Evolutionary conservation across 768 basidiomycete species (phyloP), one percentile per base, ranked within the genome.

Genomic region (Tremella mesenterica): DNA sequence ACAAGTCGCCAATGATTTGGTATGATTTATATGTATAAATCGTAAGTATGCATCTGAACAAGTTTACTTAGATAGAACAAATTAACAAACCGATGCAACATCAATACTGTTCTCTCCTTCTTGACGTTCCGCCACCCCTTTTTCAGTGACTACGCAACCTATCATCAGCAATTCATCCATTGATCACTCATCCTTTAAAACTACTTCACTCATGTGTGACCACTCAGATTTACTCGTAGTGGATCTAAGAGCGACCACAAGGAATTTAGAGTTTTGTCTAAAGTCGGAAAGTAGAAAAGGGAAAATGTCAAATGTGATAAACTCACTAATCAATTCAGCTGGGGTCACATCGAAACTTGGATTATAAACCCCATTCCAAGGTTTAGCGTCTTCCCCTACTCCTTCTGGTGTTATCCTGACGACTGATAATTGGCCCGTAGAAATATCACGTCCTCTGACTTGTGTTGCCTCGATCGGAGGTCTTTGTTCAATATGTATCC

Each of bases 341-440:
- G 92, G 91, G 0, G 93, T 96, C 14, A 97, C 90, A 69, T 97
- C 93, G 73, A 96, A 97, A 58, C 87, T 88, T 1, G 93, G 91
- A 72, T 95, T 97, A 72, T 91, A 93, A 1, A 73, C 73, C 28
- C 59, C 56, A 50, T 72, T 68, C 73, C 71, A 69, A 28, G 53
- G 50, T 50, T 71, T 65, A 8, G 58, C 54, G 26, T 68, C 69
- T 14, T 63, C 62, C 55, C 74, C 74, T 20, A 75, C 73, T 1
- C 70, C 71, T 52, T 75, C 66, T 9, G 91, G 89, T 0, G 90
- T 90, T 57, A 91, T 81, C 80, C 89, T 82, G 12, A 92, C 85
- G 39, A 85, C 82, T 0, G 83, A 83, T 63, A 88, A 85, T 60
- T 82, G 75, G 49, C 80, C 77, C 16, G 64, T 67, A 41, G 64